phyloP scores from a whole-genome alignment of 768 basidiomycete species.

The Termitomyces sp. region DNA sequence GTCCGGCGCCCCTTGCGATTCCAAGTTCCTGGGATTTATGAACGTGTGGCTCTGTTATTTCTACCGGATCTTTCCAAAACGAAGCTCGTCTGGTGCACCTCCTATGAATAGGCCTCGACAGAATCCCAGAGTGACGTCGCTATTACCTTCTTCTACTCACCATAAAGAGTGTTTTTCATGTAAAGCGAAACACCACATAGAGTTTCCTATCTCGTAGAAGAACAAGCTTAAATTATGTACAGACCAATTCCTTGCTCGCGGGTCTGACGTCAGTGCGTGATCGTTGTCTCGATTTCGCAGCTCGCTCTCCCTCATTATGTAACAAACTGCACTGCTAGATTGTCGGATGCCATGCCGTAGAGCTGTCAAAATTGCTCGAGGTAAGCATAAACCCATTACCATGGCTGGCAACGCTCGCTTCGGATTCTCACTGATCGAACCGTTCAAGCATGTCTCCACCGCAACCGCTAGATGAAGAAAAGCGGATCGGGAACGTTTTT shows the following conservation, averaged over 20 bases:
- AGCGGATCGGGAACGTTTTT: slow-evolving; percentile 4
- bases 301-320: background rate
- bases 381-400: background rate
- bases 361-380: background rate
- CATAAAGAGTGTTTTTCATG: background rate
- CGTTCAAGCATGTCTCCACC: background rate
- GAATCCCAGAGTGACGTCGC: too few species aligned
- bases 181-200: background rate
- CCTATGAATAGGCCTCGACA: background rate
- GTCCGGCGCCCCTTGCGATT: background rate
- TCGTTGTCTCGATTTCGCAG: background rate
- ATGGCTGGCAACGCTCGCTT: background rate
- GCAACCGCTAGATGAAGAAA: slow-evolving; percentile 10
- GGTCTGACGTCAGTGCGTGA: background rate
- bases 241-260: background rate
- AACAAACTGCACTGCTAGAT: too few species aligned
- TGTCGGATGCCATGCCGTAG: background rate
- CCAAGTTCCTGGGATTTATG: background rate
- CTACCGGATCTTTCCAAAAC: background rate
- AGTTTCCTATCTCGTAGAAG: background rate
- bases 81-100: background rate
- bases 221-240: background rate
- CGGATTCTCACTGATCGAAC: background rate
- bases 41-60: background rate
- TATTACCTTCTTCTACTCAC: background rate